Base-by-base conservation (phyloP, 768 basidiomycete genomes). In the Trametopsis cervina region DNA sequence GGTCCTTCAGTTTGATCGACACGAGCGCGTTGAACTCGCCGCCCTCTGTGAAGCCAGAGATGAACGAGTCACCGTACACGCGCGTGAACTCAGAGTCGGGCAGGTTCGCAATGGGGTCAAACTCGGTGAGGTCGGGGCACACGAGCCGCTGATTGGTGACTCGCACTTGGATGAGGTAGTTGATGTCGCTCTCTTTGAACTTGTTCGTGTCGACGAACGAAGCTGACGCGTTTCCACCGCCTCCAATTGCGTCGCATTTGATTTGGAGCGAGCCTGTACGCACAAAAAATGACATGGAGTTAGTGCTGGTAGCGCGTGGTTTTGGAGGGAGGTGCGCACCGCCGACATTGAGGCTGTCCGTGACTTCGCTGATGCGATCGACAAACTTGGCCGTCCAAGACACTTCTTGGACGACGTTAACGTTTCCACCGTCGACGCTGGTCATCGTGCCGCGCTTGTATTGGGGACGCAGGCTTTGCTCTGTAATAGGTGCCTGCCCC, bases 11-110 rank as follows among this genome's bases (percentile, higher is more conserved):
- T 11, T 40, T 40, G 39, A 40, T 40, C 39, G 39, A 40, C 17
- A 40, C 39, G 12, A 40, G 39, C 39, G 39, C 39, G 39, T 40
- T 40, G 39, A 40, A 40, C 39, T 40, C 39, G 39, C 39, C 39
- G 5, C 39, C 39, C 39, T 40, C 39, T 18, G 23, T 40, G 39
- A 40, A 40, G 3, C 39, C 39, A 4, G 39, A 40, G 39, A 40
- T 40, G 12, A 40, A 40, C 4, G 39, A 40, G 13, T 40, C 39
- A 10, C 39, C 39, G 39, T 40, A 40, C 17, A 40, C 39, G 13
- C 39, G 39, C 11, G 39, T 40, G 39, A 40, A 40, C 18, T 40
- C 39, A 11, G 17, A 18, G 18, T 18, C 18, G 39, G 18, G 39
- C 12, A 40, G 18, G 39, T 22, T 22, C 12, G 18, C 12, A 22